phyloP scores from a whole-genome alignment of 176 grass and related monocot genomes.

The Musa schizocarpa region DNA sequence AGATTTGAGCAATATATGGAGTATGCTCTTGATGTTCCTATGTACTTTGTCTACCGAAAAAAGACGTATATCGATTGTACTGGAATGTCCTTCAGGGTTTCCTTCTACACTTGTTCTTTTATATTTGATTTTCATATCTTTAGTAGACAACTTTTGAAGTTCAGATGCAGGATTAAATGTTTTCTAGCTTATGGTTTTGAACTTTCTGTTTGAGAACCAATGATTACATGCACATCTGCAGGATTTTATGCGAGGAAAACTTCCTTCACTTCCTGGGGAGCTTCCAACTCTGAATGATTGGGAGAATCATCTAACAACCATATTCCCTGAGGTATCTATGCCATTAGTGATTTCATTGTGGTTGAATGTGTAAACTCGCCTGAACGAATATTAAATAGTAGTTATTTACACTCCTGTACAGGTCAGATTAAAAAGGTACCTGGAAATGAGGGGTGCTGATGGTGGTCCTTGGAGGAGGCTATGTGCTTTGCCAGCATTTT shows the following conservation, averaged over 20 bases:
- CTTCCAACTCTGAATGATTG: slow-evolving; percentile 92
- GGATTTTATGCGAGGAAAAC: slow-evolving; percentile 98
- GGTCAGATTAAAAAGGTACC: slow-evolving; percentile 96
- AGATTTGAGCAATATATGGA: slow-evolving; percentile 97
- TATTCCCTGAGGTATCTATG: slow-evolving; percentile 85
- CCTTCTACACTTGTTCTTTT: slow-evolving; percentile 22
- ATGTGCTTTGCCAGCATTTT: slow-evolving; percentile 93
- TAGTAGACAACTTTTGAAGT: not conserved
- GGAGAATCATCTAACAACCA: slow-evolving; percentile 99
- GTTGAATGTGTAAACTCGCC: not conserved
- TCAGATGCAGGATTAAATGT: not conserved
- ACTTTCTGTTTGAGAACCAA: not conserved
- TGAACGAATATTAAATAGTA: slow-evolving; percentile 3
- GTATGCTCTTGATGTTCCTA: slow-evolving; percentile 87
- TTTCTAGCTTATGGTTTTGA: not conserved
- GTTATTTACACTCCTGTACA: slow-evolving; percentile 27
- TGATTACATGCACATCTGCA: slow-evolving; percentile 16
- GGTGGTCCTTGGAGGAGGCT: slow-evolving; percentile 97
- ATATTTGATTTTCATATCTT: not conserved
- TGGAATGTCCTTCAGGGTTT: slow-evolving; percentile 94
- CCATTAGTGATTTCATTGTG: not conserved
- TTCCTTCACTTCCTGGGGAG: slow-evolving; percentile 69
- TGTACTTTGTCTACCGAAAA: slow-evolving; percentile 98
- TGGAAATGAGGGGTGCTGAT: slow-evolving; percentile 99
- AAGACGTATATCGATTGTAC: slow-evolving; percentile 90